Percentiles rank a stretch among this genome's conserved stretches.
phyloP scores from a whole-genome alignment of 73 alveolate genomes.

The Paramecium primaurelia region DNA sequence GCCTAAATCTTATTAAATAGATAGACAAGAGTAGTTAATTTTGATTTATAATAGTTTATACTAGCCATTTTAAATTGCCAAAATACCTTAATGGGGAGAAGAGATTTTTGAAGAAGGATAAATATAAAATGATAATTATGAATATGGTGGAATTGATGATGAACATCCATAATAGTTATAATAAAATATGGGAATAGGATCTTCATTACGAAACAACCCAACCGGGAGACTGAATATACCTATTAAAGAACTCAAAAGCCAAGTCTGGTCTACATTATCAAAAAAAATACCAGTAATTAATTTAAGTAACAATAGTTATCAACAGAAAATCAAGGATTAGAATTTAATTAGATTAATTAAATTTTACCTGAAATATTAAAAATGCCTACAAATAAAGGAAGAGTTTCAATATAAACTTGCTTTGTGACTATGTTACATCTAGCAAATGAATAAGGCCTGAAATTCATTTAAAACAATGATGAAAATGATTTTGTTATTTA shows the following conservation, averaged over 20 bases:
- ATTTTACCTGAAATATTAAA: background rate
- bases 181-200: background rate
- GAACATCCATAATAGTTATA: background rate
- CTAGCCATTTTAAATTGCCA: background rate
- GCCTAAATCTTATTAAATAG: background rate
- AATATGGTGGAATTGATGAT: background rate
- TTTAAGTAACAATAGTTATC: background rate
- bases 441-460: constrained; percentile 54
- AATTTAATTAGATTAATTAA: background rate
- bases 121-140: background rate
- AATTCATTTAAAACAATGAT: constrained; percentile 31
- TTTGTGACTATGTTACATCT: constrained; percentile 61
- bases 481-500: constrained; percentile 50
- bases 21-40: background rate
- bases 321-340: background rate
- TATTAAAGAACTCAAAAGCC: background rate
- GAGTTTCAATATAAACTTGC: constrained; percentile 59
- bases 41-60: background rate
- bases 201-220: background rate
- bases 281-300: background rate
- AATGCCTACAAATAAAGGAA: background rate
- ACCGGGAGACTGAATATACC: background rate
- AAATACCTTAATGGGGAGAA: background rate
- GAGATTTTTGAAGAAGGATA: background rate
- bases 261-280: background rate